Conservation (phyloP, 148 eudicot species). For the Nepenthes gracilis region DNA sequence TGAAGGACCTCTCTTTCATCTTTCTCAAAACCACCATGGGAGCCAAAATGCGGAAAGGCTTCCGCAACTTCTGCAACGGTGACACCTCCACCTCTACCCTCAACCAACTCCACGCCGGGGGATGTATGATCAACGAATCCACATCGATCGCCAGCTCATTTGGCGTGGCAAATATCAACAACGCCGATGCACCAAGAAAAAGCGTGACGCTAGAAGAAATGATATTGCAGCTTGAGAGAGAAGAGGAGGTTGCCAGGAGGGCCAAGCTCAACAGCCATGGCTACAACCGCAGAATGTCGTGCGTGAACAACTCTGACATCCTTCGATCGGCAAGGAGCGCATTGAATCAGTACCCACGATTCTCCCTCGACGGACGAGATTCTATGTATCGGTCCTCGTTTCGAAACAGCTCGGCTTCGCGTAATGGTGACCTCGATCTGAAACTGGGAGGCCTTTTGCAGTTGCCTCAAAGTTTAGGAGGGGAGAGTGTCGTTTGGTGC, state of each 20-base stretch:
- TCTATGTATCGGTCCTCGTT: constrained; percentile 72
- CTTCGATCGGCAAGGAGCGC: constrained; percentile 71
- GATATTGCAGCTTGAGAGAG: constrained; percentile 70
- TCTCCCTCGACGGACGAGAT: constrained; percentile 87
- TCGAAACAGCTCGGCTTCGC: constrained; percentile 14
- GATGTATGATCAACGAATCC: background rate
- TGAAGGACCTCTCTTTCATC: constrained; percentile 69
- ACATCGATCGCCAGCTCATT: background rate
- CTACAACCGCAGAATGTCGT: constrained; percentile 59
- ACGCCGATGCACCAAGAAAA: constrained; percentile 11
- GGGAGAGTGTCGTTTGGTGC: constrained; percentile 88
- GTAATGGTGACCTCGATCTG: constrained; percentile 6
- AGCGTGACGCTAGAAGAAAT: constrained; percentile 77
- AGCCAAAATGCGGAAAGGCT: constrained; percentile 56
- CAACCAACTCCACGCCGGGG: constrained; percentile 16
- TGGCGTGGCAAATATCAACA: constrained; percentile 8
- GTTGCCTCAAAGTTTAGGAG: constrained; percentile 47
- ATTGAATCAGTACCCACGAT: constrained; percentile 77
- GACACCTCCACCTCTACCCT: constrained; percentile 63
- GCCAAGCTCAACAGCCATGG: constrained; percentile 21
- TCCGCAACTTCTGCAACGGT: constrained; percentile 45
- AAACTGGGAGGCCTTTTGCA: constrained; percentile 13
- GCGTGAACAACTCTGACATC: constrained; percentile 84
- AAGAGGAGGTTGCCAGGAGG: constrained; percentile 52
- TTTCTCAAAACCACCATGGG: constrained; percentile 59